A percentile compares a stretch with the other conserved stretches of the same genome.
phyloP scores from a whole-genome alignment of 106 monocot genomes.

The Amphibolis antarctica region DNA sequence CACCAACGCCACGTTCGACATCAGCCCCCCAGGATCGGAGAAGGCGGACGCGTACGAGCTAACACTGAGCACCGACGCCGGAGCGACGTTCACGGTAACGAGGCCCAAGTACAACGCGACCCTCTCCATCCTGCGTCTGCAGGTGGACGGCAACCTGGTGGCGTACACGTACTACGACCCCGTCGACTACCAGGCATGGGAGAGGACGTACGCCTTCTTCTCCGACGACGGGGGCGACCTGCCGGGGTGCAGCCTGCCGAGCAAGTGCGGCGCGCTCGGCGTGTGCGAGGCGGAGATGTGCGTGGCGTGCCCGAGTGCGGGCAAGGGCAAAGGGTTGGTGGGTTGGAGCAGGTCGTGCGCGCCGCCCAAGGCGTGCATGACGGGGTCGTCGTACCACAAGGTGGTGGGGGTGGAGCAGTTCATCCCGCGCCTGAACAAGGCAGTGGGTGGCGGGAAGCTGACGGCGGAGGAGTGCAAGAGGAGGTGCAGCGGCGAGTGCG shows the following conservation, averaged over 20 bases:
- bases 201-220: slow-evolving; percentile 7
- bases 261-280: slow-evolving; percentile 34
- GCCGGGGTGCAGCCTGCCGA: slow-evolving; percentile 27
- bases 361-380: slow-evolving; percentile 4
- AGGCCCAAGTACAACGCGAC: slow-evolving; percentile 13
- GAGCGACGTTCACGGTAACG: neutral
- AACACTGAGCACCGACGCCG: neutral
- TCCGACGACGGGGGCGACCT: slow-evolving; percentile 4
- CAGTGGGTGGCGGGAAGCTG: slow-evolving; percentile 20
- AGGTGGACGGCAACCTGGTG: slow-evolving; percentile 8
- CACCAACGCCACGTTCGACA: slow-evolving; percentile 2
- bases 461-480: slow-evolving; percentile 34
- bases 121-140: slow-evolving; percentile 18
- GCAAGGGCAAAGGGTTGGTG: slow-evolving; percentile 17
- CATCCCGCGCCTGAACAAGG: slow-evolving; percentile 19
- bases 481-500: slow-evolving; percentile 34
- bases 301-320: slow-evolving; percentile 51
- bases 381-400: slow-evolving; percentile 26
- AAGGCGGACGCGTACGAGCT: neutral
- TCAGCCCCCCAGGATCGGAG: neutral
- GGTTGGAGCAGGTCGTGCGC: slow-evolving; percentile 35
- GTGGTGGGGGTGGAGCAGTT: slow-evolving; percentile 47
- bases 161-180: slow-evolving; percentile 12
- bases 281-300: slow-evolving; percentile 50
- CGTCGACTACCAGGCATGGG: slow-evolving; percentile 4